Base-by-base conservation (phyloP, 805 yeast species). In the Spathaspora sp. region DNA sequence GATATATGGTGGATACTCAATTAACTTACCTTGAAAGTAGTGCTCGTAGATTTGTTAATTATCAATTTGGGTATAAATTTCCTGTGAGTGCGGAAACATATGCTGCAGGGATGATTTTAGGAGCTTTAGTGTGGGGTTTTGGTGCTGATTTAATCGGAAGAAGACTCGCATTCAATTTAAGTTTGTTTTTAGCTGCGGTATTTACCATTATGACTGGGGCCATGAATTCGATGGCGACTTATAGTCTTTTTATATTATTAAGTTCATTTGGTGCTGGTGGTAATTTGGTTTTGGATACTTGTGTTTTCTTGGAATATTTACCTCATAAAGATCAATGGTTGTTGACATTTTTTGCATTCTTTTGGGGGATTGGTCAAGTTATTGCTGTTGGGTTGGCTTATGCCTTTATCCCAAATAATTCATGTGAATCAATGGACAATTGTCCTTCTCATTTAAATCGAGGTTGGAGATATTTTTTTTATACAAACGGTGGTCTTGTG, bases 361-460 rank as follows among this genome's bases (percentile, higher is more conserved):
- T 77, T 77, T 82, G 87, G 87, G 84, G 84, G 43, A 66, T 82
- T 40, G 86, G 86, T 35, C 86, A 82, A 60, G 75, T 81, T 3
- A 65, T 81, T 49, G 77, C 82, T 12, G 70, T 71, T 19, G 63
- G 79, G 17, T 60, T 80, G 32, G 80, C 84, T 1, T 82, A 82
- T 78, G 83, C 81, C 0, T 78, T 78, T 50, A 63, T 82, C 49
- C 78, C 83, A 10, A 72, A 76, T 48, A 66, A 73, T 53, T 73
- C 79, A 7, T 80, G 86, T 52, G 46, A 42, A 52, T 59, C 67
- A 8, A 61, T 62, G 8, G 72, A 61, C n/a, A 44, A 67, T 42
- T 82, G 87, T 61, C 69, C 71, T 29, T 69, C 78, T 9, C 52
- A 58, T 12, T 61, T 68, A 35, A 83, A 83, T 63, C 73, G 77